Evolutionary conservation across 2,329 filamentous ascomycete species (phyloP).

Genomic region (Epichloe typhina): DNA sequence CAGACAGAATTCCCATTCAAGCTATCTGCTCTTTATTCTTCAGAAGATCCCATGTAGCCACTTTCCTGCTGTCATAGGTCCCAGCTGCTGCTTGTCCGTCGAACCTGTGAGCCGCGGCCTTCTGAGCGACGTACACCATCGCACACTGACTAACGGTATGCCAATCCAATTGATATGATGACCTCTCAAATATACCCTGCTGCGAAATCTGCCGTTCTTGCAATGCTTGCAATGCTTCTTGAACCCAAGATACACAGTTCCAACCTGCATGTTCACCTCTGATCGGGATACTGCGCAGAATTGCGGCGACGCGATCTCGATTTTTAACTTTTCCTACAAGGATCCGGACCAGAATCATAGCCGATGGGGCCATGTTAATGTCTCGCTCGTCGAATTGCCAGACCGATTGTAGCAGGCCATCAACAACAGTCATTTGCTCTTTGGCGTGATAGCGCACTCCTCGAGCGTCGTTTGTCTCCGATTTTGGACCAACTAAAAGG

Average conservation of each 20-base stretch:
- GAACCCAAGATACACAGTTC: constrained; percentile 31
- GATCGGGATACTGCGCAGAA: constrained; percentile 19
- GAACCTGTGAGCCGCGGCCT: constrained; percentile 2
- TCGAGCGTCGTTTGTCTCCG: background rate
- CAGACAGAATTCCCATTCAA: background rate
- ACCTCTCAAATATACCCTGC: background rate
- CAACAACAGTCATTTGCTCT: background rate
- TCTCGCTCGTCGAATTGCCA: background rate
- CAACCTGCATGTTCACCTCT: constrained; percentile 19
- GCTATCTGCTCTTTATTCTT: background rate
- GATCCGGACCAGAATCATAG: constrained; percentile 13
- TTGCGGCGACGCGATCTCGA: constrained; percentile 12
- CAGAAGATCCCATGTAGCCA: background rate
- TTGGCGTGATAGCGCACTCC: constrained; percentile 1
- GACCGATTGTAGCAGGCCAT: background rate
- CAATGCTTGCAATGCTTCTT: constrained; percentile 22
- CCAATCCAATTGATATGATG: background rate
- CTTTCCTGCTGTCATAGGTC: background rate
- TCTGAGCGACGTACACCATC: background rate
- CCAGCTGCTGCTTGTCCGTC: background rate
- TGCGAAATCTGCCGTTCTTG: background rate
- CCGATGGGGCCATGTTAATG: background rate
- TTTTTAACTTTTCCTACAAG: constrained; percentile 20
- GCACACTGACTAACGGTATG: background rate
- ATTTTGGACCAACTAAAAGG: background rate